Evolutionary conservation across 805 yeast species (phyloP).

Genomic region (Nadsonia fulvescens): DNA sequence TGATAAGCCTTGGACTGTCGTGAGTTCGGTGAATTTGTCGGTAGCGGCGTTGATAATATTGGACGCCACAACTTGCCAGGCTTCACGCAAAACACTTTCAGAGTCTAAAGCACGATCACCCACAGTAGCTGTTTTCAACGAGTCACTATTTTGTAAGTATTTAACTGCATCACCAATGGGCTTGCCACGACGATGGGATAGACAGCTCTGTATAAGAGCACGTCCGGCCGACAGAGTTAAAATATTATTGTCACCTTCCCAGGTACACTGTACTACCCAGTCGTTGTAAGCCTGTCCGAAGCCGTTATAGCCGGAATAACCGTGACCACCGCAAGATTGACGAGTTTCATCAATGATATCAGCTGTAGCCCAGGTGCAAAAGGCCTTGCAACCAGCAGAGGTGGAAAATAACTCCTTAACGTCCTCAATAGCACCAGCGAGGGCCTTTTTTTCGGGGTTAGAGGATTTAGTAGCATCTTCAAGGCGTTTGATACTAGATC

Average conservation of each 20-base stretch:
- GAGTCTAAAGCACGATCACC: conserved; percentile 13
- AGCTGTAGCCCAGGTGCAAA: conserved; percentile 75
- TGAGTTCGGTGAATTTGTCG: conserved; percentile 13
- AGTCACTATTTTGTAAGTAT: conserved; percentile 20
- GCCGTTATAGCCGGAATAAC: conserved; percentile 83
- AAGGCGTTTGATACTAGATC: conserved; percentile 23
- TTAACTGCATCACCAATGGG: conserved; percentile 28
- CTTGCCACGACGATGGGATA: conserved; percentile 24
- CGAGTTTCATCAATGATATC: conserved; percentile 73
- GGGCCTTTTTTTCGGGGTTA: conserved; percentile 28
- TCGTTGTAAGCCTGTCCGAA: conserved; percentile 79
- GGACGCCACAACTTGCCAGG: conserved; percentile 22
- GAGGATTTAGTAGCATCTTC: conserved; percentile 25
- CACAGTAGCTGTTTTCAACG: conserved; percentile 8
- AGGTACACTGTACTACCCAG: conserved; percentile 96
- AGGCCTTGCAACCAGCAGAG: conserved; percentile 76
- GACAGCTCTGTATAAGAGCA: conserved; percentile 39
- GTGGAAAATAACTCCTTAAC: conserved; percentile 67
- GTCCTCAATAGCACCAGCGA: conserved; percentile 31
- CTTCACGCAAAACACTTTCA: conserved; percentile 16
- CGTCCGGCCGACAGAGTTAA: conserved; percentile 74
- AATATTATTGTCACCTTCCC: conserved; percentile 95
- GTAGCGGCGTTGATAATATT: conserved; percentile 19
- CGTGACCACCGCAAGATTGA: conserved; percentile 94
- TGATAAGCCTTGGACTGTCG: conserved; percentile 12